phyloP scores from a whole-genome alignment of 345 rosid genomes.

The Lepidium didymum region DNA sequence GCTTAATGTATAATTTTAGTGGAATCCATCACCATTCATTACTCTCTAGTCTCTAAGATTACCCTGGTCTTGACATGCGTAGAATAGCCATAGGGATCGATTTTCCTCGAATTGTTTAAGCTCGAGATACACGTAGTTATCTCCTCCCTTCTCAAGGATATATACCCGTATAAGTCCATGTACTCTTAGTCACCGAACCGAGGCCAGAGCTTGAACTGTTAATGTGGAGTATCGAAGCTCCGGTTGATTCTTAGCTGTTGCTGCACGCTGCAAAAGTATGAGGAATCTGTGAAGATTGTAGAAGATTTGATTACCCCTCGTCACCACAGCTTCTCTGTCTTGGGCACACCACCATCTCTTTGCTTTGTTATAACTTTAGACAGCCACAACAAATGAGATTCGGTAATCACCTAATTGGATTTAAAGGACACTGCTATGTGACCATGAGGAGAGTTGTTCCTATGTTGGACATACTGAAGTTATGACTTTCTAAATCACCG shows the following conservation, averaged over 20 bases:
- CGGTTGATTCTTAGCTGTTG: constrained; percentile 19
- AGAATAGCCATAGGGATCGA: constrained; percentile 46
- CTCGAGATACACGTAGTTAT: constrained; percentile 25
- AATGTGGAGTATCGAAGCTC: constrained; percentile 59
- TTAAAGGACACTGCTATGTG: not conserved
- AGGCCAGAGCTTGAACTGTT: constrained; percentile 39
- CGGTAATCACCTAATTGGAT: not conserved
- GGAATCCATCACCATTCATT: constrained; percentile 47
- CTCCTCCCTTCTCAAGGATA: constrained; percentile 43
- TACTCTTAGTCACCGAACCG: constrained; percentile 49
- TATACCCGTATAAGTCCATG: constrained; percentile 59
- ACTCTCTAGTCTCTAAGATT: constrained; percentile 35
- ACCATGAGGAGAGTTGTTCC: not conserved
- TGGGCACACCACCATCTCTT: not conserved
- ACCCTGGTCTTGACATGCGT: constrained; percentile 43
- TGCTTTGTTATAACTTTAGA: not conserved
- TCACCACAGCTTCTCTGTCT: not conserved
- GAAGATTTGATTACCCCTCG: too few relatives aligned
- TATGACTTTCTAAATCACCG: not conserved
- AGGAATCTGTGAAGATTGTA: too few relatives aligned
- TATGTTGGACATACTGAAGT: not conserved
- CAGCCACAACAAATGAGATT: not conserved
- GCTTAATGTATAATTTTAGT: not conserved
- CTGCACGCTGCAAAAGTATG: too few relatives aligned
- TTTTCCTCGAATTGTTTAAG: constrained; percentile 42